These are phyloP conservation scores for Articulospora tetracladia DNA, from an alignment of 495 filamentous ascomycete genomes.

Conservation along the genomic window DNA sequence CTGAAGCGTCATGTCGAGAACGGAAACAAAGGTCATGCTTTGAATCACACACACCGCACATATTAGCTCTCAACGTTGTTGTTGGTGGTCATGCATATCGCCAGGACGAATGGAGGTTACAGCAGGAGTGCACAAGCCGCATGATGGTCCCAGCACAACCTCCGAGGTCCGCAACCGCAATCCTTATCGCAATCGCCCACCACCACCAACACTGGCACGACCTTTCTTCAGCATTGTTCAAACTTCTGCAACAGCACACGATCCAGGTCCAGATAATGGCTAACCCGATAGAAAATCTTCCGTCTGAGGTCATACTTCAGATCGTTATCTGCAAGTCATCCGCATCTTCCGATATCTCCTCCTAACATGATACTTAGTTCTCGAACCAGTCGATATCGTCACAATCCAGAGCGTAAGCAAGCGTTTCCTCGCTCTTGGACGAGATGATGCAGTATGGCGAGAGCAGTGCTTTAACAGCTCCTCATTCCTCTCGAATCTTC, in stretches of 20 bases:
- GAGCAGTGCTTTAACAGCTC: conserved; percentile 70
- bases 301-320: conserved; percentile 25
- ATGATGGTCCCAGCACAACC: neutral
- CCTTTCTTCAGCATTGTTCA: no score
- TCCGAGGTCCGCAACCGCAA: no score
- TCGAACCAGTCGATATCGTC: conserved; percentile 65
- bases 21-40: no score
- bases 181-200: neutral
- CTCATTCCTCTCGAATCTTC: conserved; percentile 44
- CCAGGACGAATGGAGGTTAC: neutral
- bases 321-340: conserved; percentile 21
- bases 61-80: no score
- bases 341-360: neutral
- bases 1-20: no score
- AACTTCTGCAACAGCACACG: neutral
- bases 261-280: conserved; percentile 4
- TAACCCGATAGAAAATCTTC: conserved; percentile 18
- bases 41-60: no score
- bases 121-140: neutral
- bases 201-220: no score
- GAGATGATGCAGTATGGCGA: conserved; percentile 76
- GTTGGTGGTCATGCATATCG: no score
- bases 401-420: conserved; percentile 67
- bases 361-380: conserved; percentile 42
- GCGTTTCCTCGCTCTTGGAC: conserved; percentile 61